Evolutionary conservation across 2,329 filamentous ascomycete genomes (phyloP), one percentile per base, ranked within the genome.

Genomic region (Trichoderma harzianum): DNA sequence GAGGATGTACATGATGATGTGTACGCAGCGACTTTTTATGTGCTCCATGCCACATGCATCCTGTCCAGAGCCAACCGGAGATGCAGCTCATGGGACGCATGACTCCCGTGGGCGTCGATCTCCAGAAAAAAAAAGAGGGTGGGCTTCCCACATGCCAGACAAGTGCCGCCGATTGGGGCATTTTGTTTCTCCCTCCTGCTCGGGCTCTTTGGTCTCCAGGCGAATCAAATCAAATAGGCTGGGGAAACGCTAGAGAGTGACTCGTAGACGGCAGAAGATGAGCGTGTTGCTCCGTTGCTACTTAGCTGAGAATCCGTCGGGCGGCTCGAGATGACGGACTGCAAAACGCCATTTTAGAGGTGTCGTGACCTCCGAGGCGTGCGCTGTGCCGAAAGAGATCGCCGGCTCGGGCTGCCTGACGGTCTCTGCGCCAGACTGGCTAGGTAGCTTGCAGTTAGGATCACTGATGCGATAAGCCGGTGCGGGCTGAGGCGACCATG

Each of bases 11-110:
- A 53, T 51, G 47, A 65, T 39, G 39, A 51, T 32, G 28, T 34
- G 16, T 30, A 60, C 21, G 43, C 43, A 51, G 43, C 43, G 43
- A n/a, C n/a, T 51, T 51, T 51, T n/a, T 51, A 21, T 51, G 43
- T 51, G 43, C 43, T 60, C 47, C 24, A 30, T 62, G 32, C 58
- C 58, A 26, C 58, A 62, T 62, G 58, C 34, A 24, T 14, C 26
- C 21, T 21, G 61, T 47, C 36, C 61, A 63, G n/a, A 43, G 21
- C 62, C 53, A 63, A 67, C 69, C 58, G 53, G 47, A 65, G 64
- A 57, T 36, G 55, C 51, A 70, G 58, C 61, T 24, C 57, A 26
- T 30, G 30, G 69, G 62, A 74, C 75, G 74, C 75, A 76, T 75
- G 75, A 75, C 75, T 74, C 72, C 63, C 8, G 39, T 36, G 39